A percentile compares a stretch with the other conserved stretches of the same genome.
phyloP scores from a whole-genome alignment of 768 basidiomycete species.

The Clitopilus hobsonii region DNA sequence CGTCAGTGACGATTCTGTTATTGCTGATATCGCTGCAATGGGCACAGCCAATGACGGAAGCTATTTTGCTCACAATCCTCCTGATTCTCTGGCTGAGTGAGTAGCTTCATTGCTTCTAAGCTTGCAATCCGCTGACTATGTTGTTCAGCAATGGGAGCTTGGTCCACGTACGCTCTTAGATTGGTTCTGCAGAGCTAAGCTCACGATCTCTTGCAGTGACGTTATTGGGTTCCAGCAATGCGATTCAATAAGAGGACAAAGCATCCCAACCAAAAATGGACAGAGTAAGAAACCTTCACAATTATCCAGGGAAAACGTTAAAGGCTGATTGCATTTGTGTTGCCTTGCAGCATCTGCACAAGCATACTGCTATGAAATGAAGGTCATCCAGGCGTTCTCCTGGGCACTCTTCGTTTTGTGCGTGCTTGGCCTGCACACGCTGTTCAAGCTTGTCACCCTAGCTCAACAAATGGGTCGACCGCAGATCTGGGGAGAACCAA shows the following conservation, averaged over 20 bases:
- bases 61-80: conserved; percentile 45
- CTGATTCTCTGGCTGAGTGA: conserved; percentile 67
- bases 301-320: too few species aligned
- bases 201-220: conserved; percentile 40
- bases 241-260: conserved; percentile 38
- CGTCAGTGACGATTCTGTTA: conserved; percentile 59
- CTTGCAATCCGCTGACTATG: conserved; percentile 3
- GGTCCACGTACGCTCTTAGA: conserved; percentile 52
- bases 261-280: conserved; percentile 47
- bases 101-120: conserved; percentile 16
- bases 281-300: conserved; percentile 40
- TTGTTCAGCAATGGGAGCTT: conserved; percentile 63
- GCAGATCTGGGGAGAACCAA: conserved; percentile 56
- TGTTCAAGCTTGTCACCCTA: conserved; percentile 51
- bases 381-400: conserved; percentile 72
- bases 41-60: conserved; percentile 65
- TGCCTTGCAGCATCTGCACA: conserved; percentile 41
- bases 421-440: conserved; percentile 45
- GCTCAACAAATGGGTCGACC: conserved; percentile 51
- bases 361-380: conserved; percentile 75
- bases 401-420: conserved; percentile 61
- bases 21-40: conserved; percentile 59
- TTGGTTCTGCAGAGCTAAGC: not conserved
- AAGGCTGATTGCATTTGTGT: not conserved
- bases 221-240: conserved; percentile 65